Conservation (phyloP, 768 basidiomycete genomes). For the Serpula lacrymans region DNA sequence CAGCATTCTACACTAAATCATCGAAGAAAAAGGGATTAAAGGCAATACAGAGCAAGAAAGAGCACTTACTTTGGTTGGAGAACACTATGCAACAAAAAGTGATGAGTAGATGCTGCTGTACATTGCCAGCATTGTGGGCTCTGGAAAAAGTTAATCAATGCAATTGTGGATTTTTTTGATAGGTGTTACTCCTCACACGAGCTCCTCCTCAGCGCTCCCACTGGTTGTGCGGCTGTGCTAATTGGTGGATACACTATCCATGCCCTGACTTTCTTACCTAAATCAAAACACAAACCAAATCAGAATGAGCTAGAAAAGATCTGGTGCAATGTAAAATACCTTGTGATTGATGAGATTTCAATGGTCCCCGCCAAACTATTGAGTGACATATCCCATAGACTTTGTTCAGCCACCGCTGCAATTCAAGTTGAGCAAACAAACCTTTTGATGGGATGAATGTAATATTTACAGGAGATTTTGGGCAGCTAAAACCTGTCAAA, state of each 20-base stretch:
- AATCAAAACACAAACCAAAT: slow-evolving; percentile 5
- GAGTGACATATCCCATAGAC: slow-evolving; percentile 13
- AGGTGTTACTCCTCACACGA: slow-evolving; percentile 1
- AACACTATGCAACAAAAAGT: slow-evolving; percentile 7
- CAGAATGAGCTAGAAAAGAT: slow-evolving; percentile 5
- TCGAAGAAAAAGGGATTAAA: neutral
- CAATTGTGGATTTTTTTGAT: slow-evolving; percentile 16
- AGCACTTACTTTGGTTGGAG: slow-evolving; percentile 10
- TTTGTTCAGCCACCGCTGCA: slow-evolving; percentile 17
- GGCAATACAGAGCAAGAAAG: slow-evolving; percentile 10
- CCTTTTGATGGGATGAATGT: slow-evolving; percentile 30
- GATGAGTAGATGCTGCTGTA: slow-evolving; percentile 22
- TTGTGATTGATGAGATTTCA: slow-evolving; percentile 20
- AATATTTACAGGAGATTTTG: slow-evolving; percentile 29
- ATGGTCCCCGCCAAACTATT: slow-evolving; percentile 16
- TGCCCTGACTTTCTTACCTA: slow-evolving; percentile 17
- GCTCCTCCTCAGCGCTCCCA: slow-evolving; percentile 20
- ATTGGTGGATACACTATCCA: slow-evolving; percentile 29
- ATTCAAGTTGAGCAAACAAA: neutral
- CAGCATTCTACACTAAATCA: no score
- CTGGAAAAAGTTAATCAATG: slow-evolving; percentile 27
- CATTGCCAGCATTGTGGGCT: slow-evolving; percentile 26
- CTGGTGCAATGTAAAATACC: slow-evolving; percentile 14
- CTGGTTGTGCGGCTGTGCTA: slow-evolving; percentile 25
- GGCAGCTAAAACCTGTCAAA: slow-evolving; percentile 21